phyloP scores from a whole-genome alignment of 108 stramenopile genomes.

The Skeletonema costatum region DNA sequence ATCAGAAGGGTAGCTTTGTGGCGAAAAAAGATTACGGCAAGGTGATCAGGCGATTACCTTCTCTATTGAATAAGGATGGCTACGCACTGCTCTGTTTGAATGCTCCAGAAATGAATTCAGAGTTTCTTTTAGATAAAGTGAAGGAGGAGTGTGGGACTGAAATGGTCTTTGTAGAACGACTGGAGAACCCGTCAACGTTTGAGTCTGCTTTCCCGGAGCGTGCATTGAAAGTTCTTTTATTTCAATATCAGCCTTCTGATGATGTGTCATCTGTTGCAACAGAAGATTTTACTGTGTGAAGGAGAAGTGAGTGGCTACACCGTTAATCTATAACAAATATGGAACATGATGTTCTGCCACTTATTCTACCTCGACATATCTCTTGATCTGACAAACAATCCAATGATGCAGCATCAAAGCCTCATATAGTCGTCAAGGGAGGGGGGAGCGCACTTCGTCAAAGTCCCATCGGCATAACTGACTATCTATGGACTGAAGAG shows the following conservation, averaged over 20 bases:
- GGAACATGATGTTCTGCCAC: too few relatives aligned
- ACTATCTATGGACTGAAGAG: conserved; percentile 40
- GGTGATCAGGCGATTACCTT: conserved; percentile 37
- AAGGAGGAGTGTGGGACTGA: conserved; percentile 17
- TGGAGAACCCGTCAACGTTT: conserved; percentile 30
- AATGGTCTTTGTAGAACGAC: conserved; percentile 29
- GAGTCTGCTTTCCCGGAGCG: conserved; percentile 10
- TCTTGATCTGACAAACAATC: too few relatives aligned
- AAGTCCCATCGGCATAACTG: too few relatives aligned
- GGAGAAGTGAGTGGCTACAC: too few relatives aligned
- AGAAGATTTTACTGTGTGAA: neutral
- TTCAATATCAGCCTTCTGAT: conserved; percentile 12
- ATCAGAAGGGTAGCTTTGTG: conserved; percentile 47
- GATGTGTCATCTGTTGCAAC: neutral
- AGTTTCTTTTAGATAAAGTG: conserved; percentile 34
- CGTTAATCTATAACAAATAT: too few relatives aligned
- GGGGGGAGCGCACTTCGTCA: too few relatives aligned
- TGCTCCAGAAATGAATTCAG: conserved; percentile 34
- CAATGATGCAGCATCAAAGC: too few relatives aligned
- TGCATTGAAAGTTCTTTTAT: conserved; percentile 35
- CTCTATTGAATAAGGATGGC: conserved; percentile 23
- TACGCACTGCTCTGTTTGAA: conserved; percentile 50
- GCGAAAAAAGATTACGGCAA: conserved; percentile 46
- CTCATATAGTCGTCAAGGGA: too few relatives aligned
- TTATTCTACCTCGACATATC: too few relatives aligned